phyloP scores from a whole-genome alignment of 129 eudicot genomes.

The Pittosporum tobira region DNA sequence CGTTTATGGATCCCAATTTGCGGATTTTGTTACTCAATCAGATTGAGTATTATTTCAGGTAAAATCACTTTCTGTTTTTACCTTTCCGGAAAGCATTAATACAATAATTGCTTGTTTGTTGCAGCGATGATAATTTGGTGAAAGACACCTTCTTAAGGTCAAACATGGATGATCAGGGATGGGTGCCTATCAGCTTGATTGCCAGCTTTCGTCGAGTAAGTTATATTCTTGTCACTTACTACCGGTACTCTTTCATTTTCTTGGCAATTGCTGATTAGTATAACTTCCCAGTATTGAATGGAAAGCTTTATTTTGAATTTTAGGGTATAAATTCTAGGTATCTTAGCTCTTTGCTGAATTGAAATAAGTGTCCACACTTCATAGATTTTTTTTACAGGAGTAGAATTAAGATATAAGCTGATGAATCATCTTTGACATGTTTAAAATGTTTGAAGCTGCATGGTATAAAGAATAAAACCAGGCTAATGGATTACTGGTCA shows the following conservation, averaged over 20 bases:
- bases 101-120: constrained; percentile 16
- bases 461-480: too few species aligned
- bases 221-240: neutral
- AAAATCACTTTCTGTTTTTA: neutral
- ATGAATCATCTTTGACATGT: too few species aligned
- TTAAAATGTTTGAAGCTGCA: too few species aligned
- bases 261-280: neutral
- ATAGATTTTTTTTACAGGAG: too few species aligned
- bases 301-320: too few species aligned
- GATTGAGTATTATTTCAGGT: constrained; percentile 86
- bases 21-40: constrained; percentile 37
- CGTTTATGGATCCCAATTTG: constrained; percentile 29
- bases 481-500: too few species aligned
- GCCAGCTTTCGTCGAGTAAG: constrained; percentile 77
- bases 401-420: too few species aligned
- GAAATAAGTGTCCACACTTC: too few species aligned
- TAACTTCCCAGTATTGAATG: too few species aligned
- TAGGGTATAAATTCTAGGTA: too few species aligned
- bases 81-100: neutral
- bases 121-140: constrained; percentile 68
- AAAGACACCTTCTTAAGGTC: constrained; percentile 58
- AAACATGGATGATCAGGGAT: constrained; percentile 72
- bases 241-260: too few species aligned
- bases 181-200: constrained; percentile 61
- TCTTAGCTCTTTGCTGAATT: too few species aligned